These are phyloP conservation scores for Scleromitrula shiraiana DNA, from an alignment of 2,329 filamentous ascomycete species.

Conservation along the genomic window DNA sequence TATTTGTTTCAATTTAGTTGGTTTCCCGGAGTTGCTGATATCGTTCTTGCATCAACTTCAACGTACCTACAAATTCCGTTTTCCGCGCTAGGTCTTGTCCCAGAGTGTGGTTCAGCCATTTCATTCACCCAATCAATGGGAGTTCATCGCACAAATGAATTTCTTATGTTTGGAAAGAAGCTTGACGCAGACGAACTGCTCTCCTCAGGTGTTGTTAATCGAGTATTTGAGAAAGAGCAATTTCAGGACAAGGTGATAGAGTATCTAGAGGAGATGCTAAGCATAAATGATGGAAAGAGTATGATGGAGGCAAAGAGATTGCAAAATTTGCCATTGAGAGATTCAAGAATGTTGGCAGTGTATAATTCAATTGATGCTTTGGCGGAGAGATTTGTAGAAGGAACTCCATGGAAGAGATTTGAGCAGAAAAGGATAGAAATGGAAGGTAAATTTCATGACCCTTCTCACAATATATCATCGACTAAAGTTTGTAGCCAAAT, in stretches of 20 bases:
- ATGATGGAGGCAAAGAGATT: conserved; percentile 45
- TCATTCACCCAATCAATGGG: conserved; percentile 40
- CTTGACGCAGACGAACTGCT: conserved; percentile 36
- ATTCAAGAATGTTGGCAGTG: conserved; percentile 38
- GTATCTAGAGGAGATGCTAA: conserved; percentile 37
- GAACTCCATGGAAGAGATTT: conserved; percentile 38
- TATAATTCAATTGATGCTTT: conserved; percentile 40
- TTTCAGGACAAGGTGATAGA: conserved; percentile 35
- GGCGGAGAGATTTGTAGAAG: conserved; percentile 41
- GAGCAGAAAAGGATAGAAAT: conserved; percentile 32
- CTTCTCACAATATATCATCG: neutral
- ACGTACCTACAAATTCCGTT: conserved; percentile 43
- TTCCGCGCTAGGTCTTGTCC: conserved; percentile 39
- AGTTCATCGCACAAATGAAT: conserved; percentile 42
- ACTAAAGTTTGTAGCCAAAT: conserved; percentile 16
- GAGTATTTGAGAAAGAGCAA: conserved; percentile 34
- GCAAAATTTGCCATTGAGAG: conserved; percentile 38
- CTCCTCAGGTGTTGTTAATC: conserved; percentile 38
- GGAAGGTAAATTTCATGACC: conserved; percentile 18
- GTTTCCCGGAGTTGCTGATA: conserved; percentile 42
- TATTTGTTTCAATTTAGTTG: no score
- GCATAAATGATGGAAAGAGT: conserved; percentile 40
- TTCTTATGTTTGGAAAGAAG: conserved; percentile 43
- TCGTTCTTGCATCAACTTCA: conserved; percentile 37
- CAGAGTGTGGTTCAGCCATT: conserved; percentile 40